These are phyloP conservation scores for Agroathelia rolfsii DNA, from an alignment of 1,284 basidiomycete genomes.

Conservation along the genomic window DNA sequence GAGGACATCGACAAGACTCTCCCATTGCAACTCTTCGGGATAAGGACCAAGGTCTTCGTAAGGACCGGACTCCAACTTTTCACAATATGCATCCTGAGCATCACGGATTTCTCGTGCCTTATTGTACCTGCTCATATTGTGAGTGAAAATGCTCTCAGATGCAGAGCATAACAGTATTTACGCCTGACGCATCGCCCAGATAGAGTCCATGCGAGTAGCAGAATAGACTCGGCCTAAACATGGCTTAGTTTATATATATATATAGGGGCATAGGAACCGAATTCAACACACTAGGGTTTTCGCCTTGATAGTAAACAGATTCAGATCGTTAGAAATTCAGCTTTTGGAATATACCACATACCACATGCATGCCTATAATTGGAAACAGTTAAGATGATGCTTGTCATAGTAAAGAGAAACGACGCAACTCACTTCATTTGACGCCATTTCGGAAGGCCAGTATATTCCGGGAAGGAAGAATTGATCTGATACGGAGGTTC, in stretches of 20 bases:
- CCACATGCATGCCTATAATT: slow-evolving; percentile 50
- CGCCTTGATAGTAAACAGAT: slow-evolving; percentile 22
- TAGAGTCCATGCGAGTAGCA: slow-evolving; percentile 49
- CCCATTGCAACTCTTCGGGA: slow-evolving; percentile 76
- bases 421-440: slow-evolving; percentile 44
- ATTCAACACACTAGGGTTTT: slow-evolving; percentile 32
- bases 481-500: slow-evolving; percentile 46
- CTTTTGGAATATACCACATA: slow-evolving; percentile 31
- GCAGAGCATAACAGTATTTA: slow-evolving; percentile 31
- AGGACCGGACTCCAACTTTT: slow-evolving; percentile 41
- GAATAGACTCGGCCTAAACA: slow-evolving; percentile 20
- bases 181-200: slow-evolving; percentile 52
- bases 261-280: background rate
- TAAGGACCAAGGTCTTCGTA: slow-evolving; percentile 57
- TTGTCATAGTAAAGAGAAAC: background rate
- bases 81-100: slow-evolving; percentile 67
- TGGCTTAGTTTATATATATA: slow-evolving; percentile 18
- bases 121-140: slow-evolving; percentile 47
- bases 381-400: slow-evolving; percentile 5
- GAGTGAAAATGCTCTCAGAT: slow-evolving; percentile 34
- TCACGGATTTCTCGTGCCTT: slow-evolving; percentile 67
- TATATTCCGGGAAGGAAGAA: slow-evolving; percentile 21
- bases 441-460: slow-evolving; percentile 36
- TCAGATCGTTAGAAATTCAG: slow-evolving; percentile 11
- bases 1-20: slow-evolving; percentile 80